Evolutionary conservation across 768 basidiomycete species (phyloP).

Genomic region (Russula sp.): DNA sequence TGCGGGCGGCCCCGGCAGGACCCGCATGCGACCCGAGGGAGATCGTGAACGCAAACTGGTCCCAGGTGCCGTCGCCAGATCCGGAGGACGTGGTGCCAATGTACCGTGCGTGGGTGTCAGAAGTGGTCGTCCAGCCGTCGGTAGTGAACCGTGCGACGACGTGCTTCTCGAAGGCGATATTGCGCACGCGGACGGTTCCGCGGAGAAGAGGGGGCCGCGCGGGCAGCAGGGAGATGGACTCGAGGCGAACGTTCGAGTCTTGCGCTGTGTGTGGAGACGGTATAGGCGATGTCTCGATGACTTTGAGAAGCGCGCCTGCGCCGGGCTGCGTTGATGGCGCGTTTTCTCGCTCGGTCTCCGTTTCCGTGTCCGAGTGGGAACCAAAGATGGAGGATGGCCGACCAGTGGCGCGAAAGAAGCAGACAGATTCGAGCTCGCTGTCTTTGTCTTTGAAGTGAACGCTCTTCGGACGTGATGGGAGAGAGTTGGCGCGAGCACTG

Average conservation of each 20-base stretch:
- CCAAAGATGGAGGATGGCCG: conserved; percentile 6
- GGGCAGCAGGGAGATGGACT: not conserved
- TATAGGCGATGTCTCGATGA: not conserved
- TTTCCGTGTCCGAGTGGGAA: not conserved
- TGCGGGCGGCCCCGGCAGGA: not conserved
- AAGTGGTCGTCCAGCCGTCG: conserved; percentile 48
- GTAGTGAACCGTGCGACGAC: conserved; percentile 45
- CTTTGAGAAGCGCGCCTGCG: not conserved
- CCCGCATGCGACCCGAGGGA: not conserved
- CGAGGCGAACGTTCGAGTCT: not conserved
- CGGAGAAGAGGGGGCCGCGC: conserved; percentile 26
- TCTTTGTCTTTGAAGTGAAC: conserved; percentile 11
- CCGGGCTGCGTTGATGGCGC: not conserved
- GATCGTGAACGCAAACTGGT: conserved; percentile 11
- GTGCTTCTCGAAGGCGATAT: conserved; percentile 44
- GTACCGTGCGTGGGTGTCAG: conserved; percentile 32
- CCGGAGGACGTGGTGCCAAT: not conserved
- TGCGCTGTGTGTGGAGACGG: conserved; percentile 1
- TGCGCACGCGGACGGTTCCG: conserved; percentile 40
- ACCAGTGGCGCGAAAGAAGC: conserved; percentile 1
- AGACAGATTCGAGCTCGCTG: conserved; percentile 1
- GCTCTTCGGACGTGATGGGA: not conserved
- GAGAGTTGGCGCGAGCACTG: not conserved
- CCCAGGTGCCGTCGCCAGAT: not conserved
- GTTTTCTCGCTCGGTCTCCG: not conserved